Percentiles rank a stretch among this genome's conserved stretches.
phyloP scores from a whole-genome alignment of 306 rosid species.

The Boehmeria nivea region DNA sequence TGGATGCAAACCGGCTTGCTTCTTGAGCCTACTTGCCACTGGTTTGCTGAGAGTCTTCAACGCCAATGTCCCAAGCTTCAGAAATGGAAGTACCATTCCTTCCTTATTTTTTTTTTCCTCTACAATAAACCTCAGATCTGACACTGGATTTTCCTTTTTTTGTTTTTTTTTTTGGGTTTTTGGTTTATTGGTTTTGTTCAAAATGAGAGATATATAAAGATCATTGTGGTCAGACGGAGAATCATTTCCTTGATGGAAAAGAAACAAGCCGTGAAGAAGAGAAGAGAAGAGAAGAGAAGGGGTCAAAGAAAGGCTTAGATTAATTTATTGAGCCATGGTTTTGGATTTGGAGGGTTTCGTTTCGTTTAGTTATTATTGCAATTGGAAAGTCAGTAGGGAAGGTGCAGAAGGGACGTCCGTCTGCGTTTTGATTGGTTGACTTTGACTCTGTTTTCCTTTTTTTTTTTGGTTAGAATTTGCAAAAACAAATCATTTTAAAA shows the following conservation, averaged over 20 bases:
- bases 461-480: not conserved
- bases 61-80: slow-evolving; percentile 77
- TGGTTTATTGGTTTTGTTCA: not conserved
- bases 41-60: slow-evolving; percentile 91
- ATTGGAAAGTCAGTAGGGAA: no score
- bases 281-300: not conserved
- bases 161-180: no score
- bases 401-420: no score
- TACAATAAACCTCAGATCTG: slow-evolving; percentile 21
- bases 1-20: slow-evolving; percentile 67
- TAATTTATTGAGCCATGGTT: not conserved
- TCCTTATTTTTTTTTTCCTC: no score
- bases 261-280: slow-evolving; percentile 13
- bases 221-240: slow-evolving; percentile 8
- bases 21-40: slow-evolving; percentile 63
- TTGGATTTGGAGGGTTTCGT: not conserved
- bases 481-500: no score
- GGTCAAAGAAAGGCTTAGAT: not conserved
- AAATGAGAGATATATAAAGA: not conserved
- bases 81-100: slow-evolving; percentile 58
- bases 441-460: no score
- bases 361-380: no score
- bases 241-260: slow-evolving; percentile 37
- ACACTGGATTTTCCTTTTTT: not conserved
- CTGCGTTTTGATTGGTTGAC: no score